Evolutionary conservation across 495 filamentous ascomycete genomes (phyloP), one percentile per base, ranked within the genome.

Genomic region (Penicillium diatomitis): DNA sequence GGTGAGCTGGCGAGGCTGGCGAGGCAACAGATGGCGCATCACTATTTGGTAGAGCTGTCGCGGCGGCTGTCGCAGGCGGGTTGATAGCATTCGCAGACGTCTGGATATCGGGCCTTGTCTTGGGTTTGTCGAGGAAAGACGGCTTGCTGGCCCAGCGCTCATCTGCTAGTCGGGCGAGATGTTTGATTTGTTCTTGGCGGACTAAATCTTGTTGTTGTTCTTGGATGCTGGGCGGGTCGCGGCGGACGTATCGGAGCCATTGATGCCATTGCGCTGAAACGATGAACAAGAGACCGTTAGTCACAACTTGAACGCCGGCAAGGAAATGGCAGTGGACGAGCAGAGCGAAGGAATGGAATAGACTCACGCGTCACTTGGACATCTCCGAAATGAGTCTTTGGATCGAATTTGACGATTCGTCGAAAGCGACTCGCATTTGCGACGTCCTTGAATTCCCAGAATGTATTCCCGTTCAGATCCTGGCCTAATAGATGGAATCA

Each of bases 391-490:
- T 87, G 84, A 2, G 78, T 79, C 43, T 72, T 71, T 0, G 72
- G 69, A 11, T 71, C 65, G 33, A 71, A 87, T 50, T 82, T 71
- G n/a, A 94, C 85, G 32, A 96, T 94, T 35, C 77, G 69, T 12
- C 81, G 66, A 36, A 67, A 64, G 12, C 75, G 73, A 11, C 66
- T 60, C 49, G 88, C 60, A 53, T 78, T 74, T 6, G 83, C 54
- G 4, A 72, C 65, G 57, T 88, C 81, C 50, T 80, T 82, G 71
- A 95, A 91, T 61, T 95, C 88, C 88, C 90, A 97, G 69, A 82
- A 98, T 28, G 90, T 96, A 68, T 96, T 97, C 20, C 89, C 89
- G 35, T 78, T 55, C 32, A 96, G 81, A 66, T 98, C 92, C 51
- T 78, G 72, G 54, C 92, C 91, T 95, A 56, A 2, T 41, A 38